Evolutionary conservation across 768 basidiomycete genomes (phyloP), one percentile per base, ranked within the genome.

Genomic region (Obba rivulosa): DNA sequence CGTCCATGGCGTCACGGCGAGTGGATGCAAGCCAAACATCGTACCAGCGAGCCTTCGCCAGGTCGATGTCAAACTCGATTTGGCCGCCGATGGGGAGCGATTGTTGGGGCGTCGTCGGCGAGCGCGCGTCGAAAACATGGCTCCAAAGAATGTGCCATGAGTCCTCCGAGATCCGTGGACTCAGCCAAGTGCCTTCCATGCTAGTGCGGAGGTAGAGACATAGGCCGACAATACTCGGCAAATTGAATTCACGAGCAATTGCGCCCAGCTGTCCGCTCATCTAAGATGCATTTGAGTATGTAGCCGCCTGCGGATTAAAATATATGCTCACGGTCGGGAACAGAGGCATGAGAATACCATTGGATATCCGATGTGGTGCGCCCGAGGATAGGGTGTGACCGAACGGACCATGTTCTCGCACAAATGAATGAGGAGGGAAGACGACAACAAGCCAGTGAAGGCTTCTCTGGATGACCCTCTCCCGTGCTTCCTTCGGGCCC

Each of bases 41-140:
- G 57, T 82, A 87, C 92, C 92, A 94, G 23, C 79, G 75, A 16
- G 92, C 92, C 52, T 80, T 77, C 31, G 72, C 70, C 40, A 78
- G 51, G 67, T 94, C 92, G 40, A 94, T 77, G 65, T 94, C 92
- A 62, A 94, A 92, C 66, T 94, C 91, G 23, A 95, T 76, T 23
- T 77, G 81, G 4, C 88, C 92, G 38, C 79, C 74, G 48, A 94
- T 83, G 0, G 87, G 83, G 17, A 77, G 59, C 43, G 70, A 72
- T 20, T 63, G 62, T 21, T 60, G 55, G 50, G 69, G 51, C 37
- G 60, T 53, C 3, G 63, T 48, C 17, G 65, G 56, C 18, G 65
- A 50, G 20, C 68, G 64, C 34, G 72, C 54, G 25, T 82, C 78
- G 37, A 80, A 73, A 51, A 80, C 67, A 59, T 83, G 78, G 34